phyloP scores from a whole-genome alignment of 345 rosid genomes.

The Raphanus raphanistrum region DNA sequence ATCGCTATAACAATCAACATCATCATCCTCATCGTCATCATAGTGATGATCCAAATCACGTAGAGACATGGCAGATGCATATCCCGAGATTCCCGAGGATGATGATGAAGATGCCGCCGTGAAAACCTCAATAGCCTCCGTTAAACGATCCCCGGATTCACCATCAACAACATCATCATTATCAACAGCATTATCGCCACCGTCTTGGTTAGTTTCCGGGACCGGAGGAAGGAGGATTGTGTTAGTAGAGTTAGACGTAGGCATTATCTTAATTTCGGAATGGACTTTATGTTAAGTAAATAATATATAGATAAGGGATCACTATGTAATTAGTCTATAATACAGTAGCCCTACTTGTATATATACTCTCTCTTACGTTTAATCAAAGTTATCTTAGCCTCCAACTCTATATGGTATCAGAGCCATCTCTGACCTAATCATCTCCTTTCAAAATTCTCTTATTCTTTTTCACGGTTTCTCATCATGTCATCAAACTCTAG shows the following conservation, averaged over 20 bases:
- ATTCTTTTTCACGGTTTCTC: neutral
- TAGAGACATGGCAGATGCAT: conserved; percentile 51
- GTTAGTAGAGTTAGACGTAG: conserved; percentile 31
- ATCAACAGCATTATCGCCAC: neutral
- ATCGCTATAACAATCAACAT: conserved; percentile 23
- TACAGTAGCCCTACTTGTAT: too few species aligned
- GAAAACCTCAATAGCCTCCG: conserved; percentile 31
- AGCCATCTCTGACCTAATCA: too few species aligned
- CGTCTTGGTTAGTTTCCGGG: neutral
- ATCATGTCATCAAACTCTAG: neutral
- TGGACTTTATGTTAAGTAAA: too few species aligned
- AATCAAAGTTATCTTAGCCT: too few species aligned
- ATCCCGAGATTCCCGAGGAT: conserved; percentile 38
- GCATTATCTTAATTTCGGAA: conserved; percentile 25
- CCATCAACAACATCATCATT: neutral
- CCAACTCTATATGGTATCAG: too few species aligned
- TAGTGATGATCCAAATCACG: conserved; percentile 27
- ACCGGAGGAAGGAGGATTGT: conserved; percentile 35
- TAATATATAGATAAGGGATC: too few species aligned
- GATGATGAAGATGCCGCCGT: conserved; percentile 33
- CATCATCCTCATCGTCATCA: conserved; percentile 14
- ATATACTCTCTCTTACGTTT: too few species aligned
- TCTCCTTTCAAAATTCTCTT: too few species aligned
- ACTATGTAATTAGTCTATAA: too few species aligned
- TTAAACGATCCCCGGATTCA: conserved; percentile 14